Evolutionary conservation across 2,329 filamentous ascomycete species (phyloP).

Genomic region (Zasmidium cellare): DNA sequence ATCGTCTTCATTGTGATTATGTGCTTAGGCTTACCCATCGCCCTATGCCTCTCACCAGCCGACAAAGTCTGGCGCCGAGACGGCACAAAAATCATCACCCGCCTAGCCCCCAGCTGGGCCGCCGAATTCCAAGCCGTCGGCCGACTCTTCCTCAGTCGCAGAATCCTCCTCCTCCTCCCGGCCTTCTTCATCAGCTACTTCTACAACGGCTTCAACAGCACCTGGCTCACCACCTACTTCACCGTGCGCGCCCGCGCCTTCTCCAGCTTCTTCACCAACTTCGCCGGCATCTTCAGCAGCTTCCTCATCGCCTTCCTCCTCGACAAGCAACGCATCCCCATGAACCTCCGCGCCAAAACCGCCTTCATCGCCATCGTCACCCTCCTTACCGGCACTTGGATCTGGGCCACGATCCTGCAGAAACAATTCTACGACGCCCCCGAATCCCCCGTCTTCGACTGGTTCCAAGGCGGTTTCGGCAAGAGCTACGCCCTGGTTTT

Average conservation of each 20-base stretch:
- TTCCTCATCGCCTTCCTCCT: slow-evolving; percentile 68
- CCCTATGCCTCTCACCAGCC: slow-evolving; percentile 62
- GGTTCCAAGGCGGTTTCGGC: slow-evolving; percentile 64
- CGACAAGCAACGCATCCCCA: slow-evolving; percentile 55
- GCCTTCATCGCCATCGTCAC: slow-evolving; percentile 58
- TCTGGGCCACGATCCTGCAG: slow-evolving; percentile 67
- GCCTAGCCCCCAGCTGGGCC: slow-evolving; percentile 50
- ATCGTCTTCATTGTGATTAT: slow-evolving; percentile 71
- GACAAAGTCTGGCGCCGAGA: slow-evolving; percentile 64
- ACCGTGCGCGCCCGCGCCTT: slow-evolving; percentile 67
- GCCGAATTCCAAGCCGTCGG: slow-evolving; percentile 61
- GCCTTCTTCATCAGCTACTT: slow-evolving; percentile 72
- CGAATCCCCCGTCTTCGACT: slow-evolving; percentile 61
- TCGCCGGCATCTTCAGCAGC: slow-evolving; percentile 64
- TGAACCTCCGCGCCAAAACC: slow-evolving; percentile 56
- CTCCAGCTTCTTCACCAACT: slow-evolving; percentile 68
- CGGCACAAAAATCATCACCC: slow-evolving; percentile 61
- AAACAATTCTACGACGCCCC: slow-evolving; percentile 59
- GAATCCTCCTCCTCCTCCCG: slow-evolving; percentile 64
- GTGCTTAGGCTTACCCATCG: slow-evolving; percentile 63
- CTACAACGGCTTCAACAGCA: slow-evolving; percentile 70
- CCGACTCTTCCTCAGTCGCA: slow-evolving; percentile 59
- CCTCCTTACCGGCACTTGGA: slow-evolving; percentile 69
- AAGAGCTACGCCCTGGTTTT: slow-evolving; percentile 67
- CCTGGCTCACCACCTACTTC: slow-evolving; percentile 65